Conservation (phyloP, 148 eudicot genomes). For the Heliamphora exappendiculata region DNA sequence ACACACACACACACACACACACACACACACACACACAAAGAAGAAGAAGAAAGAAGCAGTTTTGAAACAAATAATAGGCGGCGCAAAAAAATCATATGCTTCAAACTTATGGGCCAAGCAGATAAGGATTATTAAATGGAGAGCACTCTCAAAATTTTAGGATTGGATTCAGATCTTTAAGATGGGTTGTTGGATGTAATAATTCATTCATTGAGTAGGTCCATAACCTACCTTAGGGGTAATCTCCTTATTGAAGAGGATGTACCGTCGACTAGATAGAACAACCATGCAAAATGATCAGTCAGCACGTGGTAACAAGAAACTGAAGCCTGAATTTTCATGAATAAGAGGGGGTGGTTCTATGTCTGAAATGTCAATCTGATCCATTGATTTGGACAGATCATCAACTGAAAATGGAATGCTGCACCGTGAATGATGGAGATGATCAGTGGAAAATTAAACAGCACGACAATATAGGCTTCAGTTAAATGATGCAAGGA, state of each 20-base stretch:
- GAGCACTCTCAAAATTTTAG: neutral
- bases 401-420: slow-evolving; percentile 90
- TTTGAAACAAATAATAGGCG: neutral
- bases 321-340: slow-evolving; percentile 63
- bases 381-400: slow-evolving; percentile 71
- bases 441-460: slow-evolving; percentile 10
- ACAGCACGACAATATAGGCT: neutral
- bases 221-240: neutral
- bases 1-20: no score
- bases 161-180: neutral
- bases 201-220: no score
- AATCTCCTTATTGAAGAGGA: slow-evolving; percentile 3
- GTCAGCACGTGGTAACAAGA: slow-evolving; percentile 8
- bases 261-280: neutral
- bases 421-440: slow-evolving; percentile 32
- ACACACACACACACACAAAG: no score
- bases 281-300: neutral
- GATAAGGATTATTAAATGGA: neutral
- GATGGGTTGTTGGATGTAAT: neutral
- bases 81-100: neutral
- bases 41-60: neutral
- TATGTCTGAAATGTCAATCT: slow-evolving; percentile 55
- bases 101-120: neutral
- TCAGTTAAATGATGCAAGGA: neutral
- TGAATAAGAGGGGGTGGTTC: slow-evolving; percentile 82